Base-by-base conservation (phyloP, 2,329 filamentous ascomycete genomes). In the Penicillium sp. region DNA sequence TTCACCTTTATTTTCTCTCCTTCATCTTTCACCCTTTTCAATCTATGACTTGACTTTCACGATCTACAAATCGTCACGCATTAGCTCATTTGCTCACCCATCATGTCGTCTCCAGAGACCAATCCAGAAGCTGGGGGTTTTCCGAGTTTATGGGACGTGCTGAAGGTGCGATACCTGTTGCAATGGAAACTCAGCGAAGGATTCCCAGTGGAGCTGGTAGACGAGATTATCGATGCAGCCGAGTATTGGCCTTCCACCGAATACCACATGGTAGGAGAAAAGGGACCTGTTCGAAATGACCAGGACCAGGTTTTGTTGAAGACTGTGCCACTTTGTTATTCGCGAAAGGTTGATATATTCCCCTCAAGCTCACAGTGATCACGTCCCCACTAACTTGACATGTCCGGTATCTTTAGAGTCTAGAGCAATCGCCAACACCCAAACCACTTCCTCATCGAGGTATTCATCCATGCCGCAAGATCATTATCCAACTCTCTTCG, bases 191-290 rank as follows among this genome's bases (percentile, higher is more conserved):
- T 61, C 7, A 35, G 49, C 4, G 59, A 56, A 18, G 59, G 64
- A 9, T 55, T 76, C 1, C 74, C 74, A 0, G 54, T 59, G n/a
- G 74, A 76, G 48, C 63, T 76, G 29, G 62, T 75, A 25, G 74
- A 76, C 63, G 59, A 73, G 57, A 75, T 75, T 41, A 53, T 76
- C 31, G 74, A 76, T 56, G 64, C 63, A 26, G 74, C 73, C 1
- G 74, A 72, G 49, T 72, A 72, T 49, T 72, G 70, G 70, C 60
- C 68, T 1, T 71, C 69, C 8, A 54, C 49, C 4, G 62, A 65
- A 49, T 43, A 53, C 15, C 50, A 26, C 4, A 58, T 73, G 54
- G 53, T 62, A 11, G 51, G 31, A 11, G 54, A 56, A 0, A 53
- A 56, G n/a, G 23, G 22, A 5, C 15, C 59, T 2, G 64, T 74